Conservation (phyloP, 768 basidiomycete species). For the Tylopilus felleus region DNA sequence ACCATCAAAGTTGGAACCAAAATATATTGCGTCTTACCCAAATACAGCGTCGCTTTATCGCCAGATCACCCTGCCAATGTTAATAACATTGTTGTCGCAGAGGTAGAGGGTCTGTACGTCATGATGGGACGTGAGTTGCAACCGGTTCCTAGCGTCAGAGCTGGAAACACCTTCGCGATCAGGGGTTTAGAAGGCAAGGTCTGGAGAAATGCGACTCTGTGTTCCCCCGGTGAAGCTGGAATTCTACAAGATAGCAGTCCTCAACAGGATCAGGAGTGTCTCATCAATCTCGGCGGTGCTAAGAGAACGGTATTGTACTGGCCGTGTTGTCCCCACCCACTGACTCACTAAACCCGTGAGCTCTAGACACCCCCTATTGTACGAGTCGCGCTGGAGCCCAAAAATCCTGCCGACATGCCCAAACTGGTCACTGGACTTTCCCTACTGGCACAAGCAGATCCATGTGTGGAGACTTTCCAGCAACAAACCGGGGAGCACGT, state of each 20-base stretch:
- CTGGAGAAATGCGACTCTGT: slow-evolving; percentile 87
- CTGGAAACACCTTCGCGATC: slow-evolving; percentile 94
- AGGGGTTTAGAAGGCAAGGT: slow-evolving; percentile 87
- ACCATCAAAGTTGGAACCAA: slow-evolving; percentile 61
- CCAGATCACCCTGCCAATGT: slow-evolving; percentile 67
- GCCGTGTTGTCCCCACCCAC: not conserved
- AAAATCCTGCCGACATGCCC: slow-evolving; percentile 78
- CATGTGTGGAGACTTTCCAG: slow-evolving; percentile 95
- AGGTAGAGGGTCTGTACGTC: slow-evolving; percentile 78
- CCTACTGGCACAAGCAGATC: slow-evolving; percentile 90
- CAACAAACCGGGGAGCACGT: slow-evolving; percentile 98
- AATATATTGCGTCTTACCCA: slow-evolving; percentile 80
- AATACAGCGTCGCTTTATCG: slow-evolving; percentile 64
- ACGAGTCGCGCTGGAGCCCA: slow-evolving; percentile 89
- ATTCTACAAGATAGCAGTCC: slow-evolving; percentile 33
- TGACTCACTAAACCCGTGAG: not conserved
- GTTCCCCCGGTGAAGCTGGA: slow-evolving; percentile 54
- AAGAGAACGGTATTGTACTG: slow-evolving; percentile 50
- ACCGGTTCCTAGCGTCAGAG: slow-evolving; percentile 73
- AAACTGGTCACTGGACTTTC: slow-evolving; percentile 85
- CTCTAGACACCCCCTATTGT: slow-evolving; percentile 83
- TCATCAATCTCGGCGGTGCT: slow-evolving; percentile 81
- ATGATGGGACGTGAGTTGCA: slow-evolving; percentile 99
- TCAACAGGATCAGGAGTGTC: slow-evolving; percentile 41
- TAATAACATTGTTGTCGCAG: slow-evolving; percentile 55